Conservation (phyloP, 768 basidiomycete species). For the Heimioporus sp. region DNA sequence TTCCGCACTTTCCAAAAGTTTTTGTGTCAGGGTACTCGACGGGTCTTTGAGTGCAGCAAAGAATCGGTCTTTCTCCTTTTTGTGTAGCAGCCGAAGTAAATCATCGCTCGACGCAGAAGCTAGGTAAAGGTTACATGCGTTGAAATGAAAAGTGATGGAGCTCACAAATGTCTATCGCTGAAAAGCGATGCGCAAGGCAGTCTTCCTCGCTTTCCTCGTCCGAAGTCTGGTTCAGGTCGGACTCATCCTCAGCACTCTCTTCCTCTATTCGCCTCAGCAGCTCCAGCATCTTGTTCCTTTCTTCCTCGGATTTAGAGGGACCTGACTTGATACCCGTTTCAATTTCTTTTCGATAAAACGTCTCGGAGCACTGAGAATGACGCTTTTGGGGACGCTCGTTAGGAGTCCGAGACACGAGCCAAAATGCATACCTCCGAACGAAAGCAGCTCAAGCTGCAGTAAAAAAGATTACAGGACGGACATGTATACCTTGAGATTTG, state of each 20-base stretch:
- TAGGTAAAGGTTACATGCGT: constrained; percentile 22
- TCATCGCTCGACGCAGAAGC: constrained; percentile 54
- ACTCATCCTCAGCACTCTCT: constrained; percentile 42
- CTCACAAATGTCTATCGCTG: constrained; percentile 62
- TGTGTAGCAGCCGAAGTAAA: constrained; percentile 60
- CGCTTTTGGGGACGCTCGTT: constrained; percentile 29
- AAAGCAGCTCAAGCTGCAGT: constrained; percentile 81
- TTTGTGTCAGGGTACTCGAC: constrained; percentile 54
- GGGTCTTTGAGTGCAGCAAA: constrained; percentile 59
- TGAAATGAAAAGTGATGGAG: neutral
- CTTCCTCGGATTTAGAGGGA: constrained; percentile 53
- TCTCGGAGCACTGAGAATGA: constrained; percentile 77
- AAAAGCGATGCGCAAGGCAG: constrained; percentile 51
- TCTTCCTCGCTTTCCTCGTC: constrained; percentile 40
- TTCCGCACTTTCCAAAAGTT: constrained; percentile 57
- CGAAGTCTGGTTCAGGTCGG: constrained; percentile 26
- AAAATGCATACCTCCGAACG: constrained; percentile 56
- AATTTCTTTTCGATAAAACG: constrained; percentile 76
- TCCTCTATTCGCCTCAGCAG: constrained; percentile 74
- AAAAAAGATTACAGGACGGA: constrained; percentile 75
- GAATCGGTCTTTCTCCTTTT: constrained; percentile 61
- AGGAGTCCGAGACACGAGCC: neutral
- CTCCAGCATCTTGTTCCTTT: constrained; percentile 65
- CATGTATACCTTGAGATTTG: constrained; percentile 82
- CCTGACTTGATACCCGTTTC: constrained; percentile 57